A percentile compares a stretch with the other conserved stretches of the same genome.
phyloP scores from a whole-genome alignment of 2,329 filamentous ascomycete species.

The Capronia epimyces region DNA sequence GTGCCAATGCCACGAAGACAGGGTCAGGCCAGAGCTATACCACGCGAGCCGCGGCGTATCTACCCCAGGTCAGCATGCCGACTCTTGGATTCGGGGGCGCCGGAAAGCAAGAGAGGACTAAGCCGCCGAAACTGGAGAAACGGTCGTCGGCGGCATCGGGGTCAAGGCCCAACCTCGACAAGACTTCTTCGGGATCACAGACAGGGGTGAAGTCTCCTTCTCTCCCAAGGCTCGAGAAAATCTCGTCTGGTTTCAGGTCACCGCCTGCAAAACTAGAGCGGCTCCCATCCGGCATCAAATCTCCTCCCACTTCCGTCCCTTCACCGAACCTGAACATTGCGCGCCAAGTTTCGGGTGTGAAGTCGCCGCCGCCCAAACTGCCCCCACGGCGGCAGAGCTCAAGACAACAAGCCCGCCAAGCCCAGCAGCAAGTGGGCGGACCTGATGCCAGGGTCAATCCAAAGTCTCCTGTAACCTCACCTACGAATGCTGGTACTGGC shows the following conservation, averaged over 20 bases:
- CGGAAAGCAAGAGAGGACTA: constrained; percentile 1
- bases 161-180: not conserved
- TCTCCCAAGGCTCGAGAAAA: not conserved
- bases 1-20: constrained; percentile 3
- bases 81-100: constrained; percentile 12
- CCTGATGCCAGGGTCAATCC: not conserved
- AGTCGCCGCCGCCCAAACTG: constrained; percentile 18
- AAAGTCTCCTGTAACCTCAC: too few species aligned
- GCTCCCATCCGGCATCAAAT: constrained; percentile 6
- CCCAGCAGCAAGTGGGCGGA: too few species aligned
- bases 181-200: not conserved
- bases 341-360: constrained; percentile 6
- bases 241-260: not conserved
- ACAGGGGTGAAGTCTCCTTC: not conserved
- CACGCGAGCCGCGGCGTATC: constrained; percentile 22
- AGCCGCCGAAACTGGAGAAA: constrained; percentile 18
- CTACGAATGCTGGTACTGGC: too few species aligned
- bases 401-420: constrained; percentile 16
- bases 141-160: constrained; percentile 2
- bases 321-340: constrained; percentile 8
- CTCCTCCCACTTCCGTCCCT: constrained; percentile 16
- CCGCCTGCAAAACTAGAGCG: constrained; percentile 8
- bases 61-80: constrained; percentile 16
- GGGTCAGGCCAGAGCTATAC: constrained; percentile 21
- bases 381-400: constrained; percentile 10